Evolutionary conservation across 2,329 filamentous ascomycete species (phyloP), one percentile per base, ranked within the genome.

Genomic region (Verticillium tricorpus): DNA sequence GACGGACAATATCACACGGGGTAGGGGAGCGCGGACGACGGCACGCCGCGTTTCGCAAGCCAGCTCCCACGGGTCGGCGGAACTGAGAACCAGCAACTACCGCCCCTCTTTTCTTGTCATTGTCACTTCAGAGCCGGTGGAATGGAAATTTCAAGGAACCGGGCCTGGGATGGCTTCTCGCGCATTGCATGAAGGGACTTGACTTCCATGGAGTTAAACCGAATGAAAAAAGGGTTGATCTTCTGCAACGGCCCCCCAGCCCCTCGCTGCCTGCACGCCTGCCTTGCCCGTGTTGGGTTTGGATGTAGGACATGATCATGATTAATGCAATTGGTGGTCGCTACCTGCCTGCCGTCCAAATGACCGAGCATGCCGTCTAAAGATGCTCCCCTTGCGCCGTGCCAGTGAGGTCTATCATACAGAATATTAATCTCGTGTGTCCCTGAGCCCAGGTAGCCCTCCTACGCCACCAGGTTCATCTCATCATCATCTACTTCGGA

Each of bases 401-500:
- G n/a, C 55, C 19, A 50, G 40, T 50, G 32, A n/a, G 19, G n/a
- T 11, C 37, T 50, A 22, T 50, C 11, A 19, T 52, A 52, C 45
- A 52, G n/a, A 52, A 25, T 9, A 52, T 19, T 52, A 4, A 19
- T 14, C 39, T 19, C 39, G n/a, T n/a, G n/a, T 45, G 39, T 3
- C 9, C 45, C 19, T 52, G 9, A n/a, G 5, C 19, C 45, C n/a
- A 52, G 19, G 22, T 52, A 12, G 14, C 14, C 34, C 8, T 17
- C 35, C 64, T 69, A 76, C 56, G 71, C 73, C 59, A 82, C 60
- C 63, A 82, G 78, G 62, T 82, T 79, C 77, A 88, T 82, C 68
- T 86, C 84, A 64, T 87, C 82, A 5, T 85, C 82, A 15, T 82
- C 78, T 74, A 58, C 63, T 22, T 52, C 45, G 9, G 34, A 35